These are phyloP conservation scores for Boletus rubescentipes DNA, from an alignment of 768 basidiomycete genomes.

Conservation along the genomic window DNA sequence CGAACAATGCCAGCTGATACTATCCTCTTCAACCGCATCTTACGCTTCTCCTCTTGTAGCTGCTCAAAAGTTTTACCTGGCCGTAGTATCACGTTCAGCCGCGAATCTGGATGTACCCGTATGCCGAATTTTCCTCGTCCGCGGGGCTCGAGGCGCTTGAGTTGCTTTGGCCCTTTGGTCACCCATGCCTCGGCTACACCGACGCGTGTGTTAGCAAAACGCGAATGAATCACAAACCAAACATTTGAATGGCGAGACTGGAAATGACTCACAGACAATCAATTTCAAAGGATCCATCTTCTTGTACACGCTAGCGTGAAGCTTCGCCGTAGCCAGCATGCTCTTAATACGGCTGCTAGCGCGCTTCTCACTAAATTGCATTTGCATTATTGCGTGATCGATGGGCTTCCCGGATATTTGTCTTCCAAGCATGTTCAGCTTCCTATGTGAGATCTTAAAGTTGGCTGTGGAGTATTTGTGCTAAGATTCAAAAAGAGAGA, in stretches of 20 bases:
- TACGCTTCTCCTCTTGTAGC: conserved; percentile 57
- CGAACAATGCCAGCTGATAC: conserved; percentile 77
- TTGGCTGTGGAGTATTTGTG: conserved; percentile 91
- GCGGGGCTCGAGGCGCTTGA: conserved; percentile 73
- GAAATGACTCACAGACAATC: conserved; percentile 67
- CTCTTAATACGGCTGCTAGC: conserved; percentile 84
- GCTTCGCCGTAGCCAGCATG: conserved; percentile 83
- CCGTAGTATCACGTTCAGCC: conserved; percentile 71
- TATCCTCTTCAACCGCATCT: conserved; percentile 70
- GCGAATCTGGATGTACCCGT: conserved; percentile 71
- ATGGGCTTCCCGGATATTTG: conserved; percentile 91
- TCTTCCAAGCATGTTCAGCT: conserved; percentile 83
- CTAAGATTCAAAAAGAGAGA: conserved; percentile 39
- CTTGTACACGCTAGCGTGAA: conserved; percentile 81
- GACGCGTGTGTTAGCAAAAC: conserved; percentile 3
- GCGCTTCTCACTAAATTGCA: conserved; percentile 94
- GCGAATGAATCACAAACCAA: not conserved
- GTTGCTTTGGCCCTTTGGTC: conserved; percentile 68
- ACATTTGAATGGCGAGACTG: not conserved
- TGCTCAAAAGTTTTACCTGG: conserved; percentile 80
- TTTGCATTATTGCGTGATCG: conserved; percentile 93
- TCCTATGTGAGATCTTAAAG: conserved; percentile 93
- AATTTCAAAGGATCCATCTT: conserved; percentile 68
- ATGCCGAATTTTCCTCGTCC: conserved; percentile 83
- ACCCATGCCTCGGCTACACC: conserved; percentile 89